A percentile compares a stretch with the other conserved stretches of the same genome.
phyloP scores from a whole-genome alignment of 1,139 yeast genomes.

The Pichiaceae sp. region DNA sequence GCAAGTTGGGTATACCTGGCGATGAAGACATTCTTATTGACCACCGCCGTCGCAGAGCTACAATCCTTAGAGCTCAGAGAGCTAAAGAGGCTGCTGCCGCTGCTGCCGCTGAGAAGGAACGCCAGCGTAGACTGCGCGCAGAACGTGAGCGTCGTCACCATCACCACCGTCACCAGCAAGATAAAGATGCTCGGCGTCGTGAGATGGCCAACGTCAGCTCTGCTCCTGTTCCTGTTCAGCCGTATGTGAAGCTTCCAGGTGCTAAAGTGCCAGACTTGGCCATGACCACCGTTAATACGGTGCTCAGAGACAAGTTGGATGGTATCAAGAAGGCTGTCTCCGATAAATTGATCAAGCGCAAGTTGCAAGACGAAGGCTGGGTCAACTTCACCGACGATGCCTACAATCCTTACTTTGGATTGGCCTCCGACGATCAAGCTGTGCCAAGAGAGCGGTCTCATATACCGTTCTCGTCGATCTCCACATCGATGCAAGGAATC shows the following conservation, averaged over 20 bases:
- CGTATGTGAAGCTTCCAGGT: constrained; percentile 80
- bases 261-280: constrained; percentile 93
- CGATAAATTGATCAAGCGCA: constrained; percentile 71
- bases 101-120: constrained; percentile 1
- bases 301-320: constrained; percentile 66
- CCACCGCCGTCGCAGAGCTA: constrained; percentile 66
- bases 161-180: constrained; percentile 8
- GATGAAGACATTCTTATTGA: constrained; percentile 81
- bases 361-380: constrained; percentile 60
- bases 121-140: not conserved
- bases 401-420: constrained; percentile 76
- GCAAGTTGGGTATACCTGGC: constrained; percentile 68
- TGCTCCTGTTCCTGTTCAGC: constrained; percentile 38
- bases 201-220: constrained; percentile 1
- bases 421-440: constrained; percentile 43
- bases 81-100: constrained; percentile 1
- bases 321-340: constrained; percentile 75
- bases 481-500: constrained; percentile 66
- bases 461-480: constrained; percentile 74
- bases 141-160: constrained; percentile 1
- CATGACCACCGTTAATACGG: constrained; percentile 70
- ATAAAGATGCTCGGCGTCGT: not conserved
- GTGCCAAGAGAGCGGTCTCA: constrained; percentile 46
- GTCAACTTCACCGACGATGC: constrained; percentile 86
- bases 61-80: not conserved